Evolutionary conservation across 768 basidiomycete species (phyloP), one percentile per base, ranked within the genome.

Genomic region (Suillus ampliporus): DNA sequence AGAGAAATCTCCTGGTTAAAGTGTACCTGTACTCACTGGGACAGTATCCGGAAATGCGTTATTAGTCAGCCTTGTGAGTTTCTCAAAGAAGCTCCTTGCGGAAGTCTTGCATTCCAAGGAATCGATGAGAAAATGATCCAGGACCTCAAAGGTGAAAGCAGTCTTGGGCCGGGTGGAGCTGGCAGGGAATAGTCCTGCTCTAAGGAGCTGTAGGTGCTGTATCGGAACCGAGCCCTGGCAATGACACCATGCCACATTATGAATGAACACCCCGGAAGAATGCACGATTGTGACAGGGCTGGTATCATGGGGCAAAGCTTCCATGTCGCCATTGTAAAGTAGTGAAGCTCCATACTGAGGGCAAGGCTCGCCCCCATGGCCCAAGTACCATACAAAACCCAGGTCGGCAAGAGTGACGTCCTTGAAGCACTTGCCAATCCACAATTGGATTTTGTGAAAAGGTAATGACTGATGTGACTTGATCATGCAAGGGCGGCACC

Each of bases 361-460:
- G 53, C 71, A 72, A 0, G 59, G 58, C 2, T 46, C 3, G 1
- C 71, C 69, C 3, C 61, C 34, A 53, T 75, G 72, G 1, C 73
- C 71, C 1, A 68, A 35, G 41, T 67, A 66, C 5, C 68, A 44
- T 1, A 65, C 61, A 2, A 67, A 21, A 0, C 72, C 72, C 5
- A 65, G 54, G 19, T 70, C 51, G 64, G 68, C 67, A 1, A 73
- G 63, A 8, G 61, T 61, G 7, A 48, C 64, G 0, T 46, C 37
- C 13, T 60, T 41, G 35, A 66, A 73, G 47, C 41, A 68, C 2
- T 37, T 53, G 0, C 67, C 68, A 53, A 64, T 68, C 72, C 71
- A 72, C 15, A 41, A n/a, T 46, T 67, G 34, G 3, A 73, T 46
- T 6, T 66, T 52, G 50, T 71, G 72, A 10, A 68, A 61, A 13